Base-by-base conservation (phyloP, 2,329 filamentous ascomycete species). In the Microdochium paspali region DNA sequence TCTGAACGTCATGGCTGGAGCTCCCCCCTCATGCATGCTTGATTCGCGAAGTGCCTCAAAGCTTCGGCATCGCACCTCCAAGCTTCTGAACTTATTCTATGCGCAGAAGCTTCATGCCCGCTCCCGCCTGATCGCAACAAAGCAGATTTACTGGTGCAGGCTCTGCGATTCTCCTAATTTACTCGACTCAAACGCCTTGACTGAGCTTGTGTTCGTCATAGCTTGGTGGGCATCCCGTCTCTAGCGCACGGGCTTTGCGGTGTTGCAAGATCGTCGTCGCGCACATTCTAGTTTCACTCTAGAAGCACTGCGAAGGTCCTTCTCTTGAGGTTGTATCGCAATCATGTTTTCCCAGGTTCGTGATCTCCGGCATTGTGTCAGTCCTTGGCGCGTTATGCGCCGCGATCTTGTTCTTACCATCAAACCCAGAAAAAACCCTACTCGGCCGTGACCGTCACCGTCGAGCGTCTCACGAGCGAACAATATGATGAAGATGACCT, bases 391-490 rank as follows among this genome's bases (percentile, higher is more conserved):
- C 10, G 20, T 24, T 20, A 4, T 46, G 35, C 39, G 13, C 20
- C 23, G 18, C 30, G 21, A 31, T 44, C 4, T 12, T 25, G 28
- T 31, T 53, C 24, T 53, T 51, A 20, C 42, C 39, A 35, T 13
- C 15, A 32, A 50, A 7, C 26, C 26, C 57, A 84, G 72, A 83
- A 90, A 71, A 93, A 93, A 66, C 90, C 91, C 3, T 97, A 90
- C 66, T 89, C 93, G 61, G 90, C 93, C 39, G 84, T 98, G 53
- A 95, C 91, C 30, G 91, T 95, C 47, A 87, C 88, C 53, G 80
- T 98, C 58, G 93, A 97, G 66, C 84, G 84, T 50, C 78, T 97
- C 57, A 97, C 91, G 1, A 85, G 87, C 59, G 91, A 96, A 66
- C 75, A 85, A 52, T 94, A 87, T 66, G 85, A 94, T 51, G 88